Evolutionary conservation across 2,329 filamentous ascomycete genomes (phyloP).

Genomic region (Cladophialophora yegresii): DNA sequence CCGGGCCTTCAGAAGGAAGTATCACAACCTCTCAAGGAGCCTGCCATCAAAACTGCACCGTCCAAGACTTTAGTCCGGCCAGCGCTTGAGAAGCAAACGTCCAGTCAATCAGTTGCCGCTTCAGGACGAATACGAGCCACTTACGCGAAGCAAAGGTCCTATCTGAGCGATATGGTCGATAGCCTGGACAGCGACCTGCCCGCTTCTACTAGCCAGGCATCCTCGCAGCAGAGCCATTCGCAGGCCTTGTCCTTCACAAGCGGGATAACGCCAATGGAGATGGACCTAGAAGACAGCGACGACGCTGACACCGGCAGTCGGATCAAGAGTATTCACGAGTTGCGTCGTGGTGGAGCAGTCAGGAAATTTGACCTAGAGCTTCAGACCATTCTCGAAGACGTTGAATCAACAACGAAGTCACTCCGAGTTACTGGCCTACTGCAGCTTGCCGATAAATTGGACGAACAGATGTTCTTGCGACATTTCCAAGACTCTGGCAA

Average conservation of each 20-base stretch:
- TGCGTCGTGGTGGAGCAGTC: conserved; percentile 61
- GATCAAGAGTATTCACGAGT: conserved; percentile 62
- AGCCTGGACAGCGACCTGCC: conserved; percentile 30
- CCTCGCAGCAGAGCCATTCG: conserved; percentile 26
- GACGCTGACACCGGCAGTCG: conserved; percentile 44
- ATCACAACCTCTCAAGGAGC: conserved; percentile 6
- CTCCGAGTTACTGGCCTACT: conserved; percentile 54
- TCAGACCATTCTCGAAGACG: conserved; percentile 60
- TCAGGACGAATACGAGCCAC: conserved; percentile 43
- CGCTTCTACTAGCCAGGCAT: conserved; percentile 26
- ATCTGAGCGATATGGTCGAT: conserved; percentile 56
- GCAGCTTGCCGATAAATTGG: conserved; percentile 58
- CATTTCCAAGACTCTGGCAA: conserved; percentile 72
- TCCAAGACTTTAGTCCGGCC: neutral
- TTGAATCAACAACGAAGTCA: conserved; percentile 54
- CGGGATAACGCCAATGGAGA: conserved; percentile 27
- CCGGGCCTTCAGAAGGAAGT: neutral
- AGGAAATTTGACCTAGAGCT: conserved; percentile 59
- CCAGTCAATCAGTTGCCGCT: conserved; percentile 5
- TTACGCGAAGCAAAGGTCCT: conserved; percentile 62
- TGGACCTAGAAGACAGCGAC: conserved; percentile 48
- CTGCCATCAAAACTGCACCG: conserved; percentile 6
- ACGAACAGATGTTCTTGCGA: conserved; percentile 45
- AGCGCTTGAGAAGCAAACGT: conserved; percentile 7
- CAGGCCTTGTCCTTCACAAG: conserved; percentile 21